Evolutionary conservation across 2,329 filamentous ascomycete species (phyloP).

Genomic region (Colletotrichum somersetense): DNA sequence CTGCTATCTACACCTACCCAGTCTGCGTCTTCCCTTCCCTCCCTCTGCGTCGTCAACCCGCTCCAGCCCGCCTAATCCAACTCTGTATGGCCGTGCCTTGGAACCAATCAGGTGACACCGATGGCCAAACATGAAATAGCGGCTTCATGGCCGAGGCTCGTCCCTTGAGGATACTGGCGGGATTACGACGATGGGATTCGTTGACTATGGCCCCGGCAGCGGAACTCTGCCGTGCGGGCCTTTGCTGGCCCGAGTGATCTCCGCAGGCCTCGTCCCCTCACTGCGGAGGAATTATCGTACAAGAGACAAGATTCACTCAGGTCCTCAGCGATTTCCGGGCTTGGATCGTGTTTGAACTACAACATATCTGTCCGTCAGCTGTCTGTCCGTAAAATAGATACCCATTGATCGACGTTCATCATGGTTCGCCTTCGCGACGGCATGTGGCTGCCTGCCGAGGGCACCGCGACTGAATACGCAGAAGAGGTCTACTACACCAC

Average conservation of each 20-base stretch:
- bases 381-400: constrained; percentile 23
- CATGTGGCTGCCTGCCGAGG: constrained; percentile 74
- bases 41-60: neutral
- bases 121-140: constrained; percentile 40
- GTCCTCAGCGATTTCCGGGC: constrained; percentile 12
- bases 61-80: constrained; percentile 27
- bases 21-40: neutral
- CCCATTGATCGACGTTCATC: constrained; percentile 10
- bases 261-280: constrained; percentile 17
- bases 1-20: neutral
- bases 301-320: constrained; percentile 40
- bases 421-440: constrained; percentile 54
- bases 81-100: constrained; percentile 24
- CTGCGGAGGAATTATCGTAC: constrained; percentile 22
- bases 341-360: constrained; percentile 19
- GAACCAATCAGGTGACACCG: constrained; percentile 29
- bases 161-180: constrained; percentile 37
- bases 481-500: constrained; percentile 70
- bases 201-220: constrained; percentile 21
- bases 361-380: neutral
- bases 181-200: constrained; percentile 34
- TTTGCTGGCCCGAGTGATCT: constrained; percentile 23
- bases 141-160: constrained; percentile 36
- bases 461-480: constrained; percentile 72
- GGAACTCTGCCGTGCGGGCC: constrained; percentile 33